Evolutionary conservation across 768 basidiomycete genomes (phyloP).

Genomic region (Boletellus ananiceps): DNA sequence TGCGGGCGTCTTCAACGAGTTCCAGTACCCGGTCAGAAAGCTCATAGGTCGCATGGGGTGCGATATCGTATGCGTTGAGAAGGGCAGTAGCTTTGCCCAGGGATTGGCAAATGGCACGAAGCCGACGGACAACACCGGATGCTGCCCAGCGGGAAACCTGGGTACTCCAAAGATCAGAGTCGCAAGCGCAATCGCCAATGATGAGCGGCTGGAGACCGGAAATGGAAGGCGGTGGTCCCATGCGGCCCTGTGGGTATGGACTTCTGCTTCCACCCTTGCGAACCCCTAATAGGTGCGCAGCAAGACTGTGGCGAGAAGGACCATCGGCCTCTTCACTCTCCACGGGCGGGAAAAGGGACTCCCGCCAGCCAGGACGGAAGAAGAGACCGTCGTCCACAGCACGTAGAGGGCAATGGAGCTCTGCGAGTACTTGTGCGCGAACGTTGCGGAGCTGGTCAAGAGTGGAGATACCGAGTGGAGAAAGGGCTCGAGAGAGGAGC

Average conservation of each 20-base stretch:
- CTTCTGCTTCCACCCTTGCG: conserved; percentile 24
- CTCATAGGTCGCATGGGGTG: conserved; percentile 58
- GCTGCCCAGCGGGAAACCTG: conserved; percentile 62
- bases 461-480: conserved; percentile 46
- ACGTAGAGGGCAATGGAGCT: conserved; percentile 46
- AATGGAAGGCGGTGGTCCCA: conserved; percentile 8
- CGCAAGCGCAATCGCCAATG: conserved; percentile 67
- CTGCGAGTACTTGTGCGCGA: conserved; percentile 52
- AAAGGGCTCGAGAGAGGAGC: conserved; percentile 62
- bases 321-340: conserved; percentile 19
- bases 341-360: conserved; percentile 34
- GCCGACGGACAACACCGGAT: conserved; percentile 54
- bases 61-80: conserved; percentile 70
- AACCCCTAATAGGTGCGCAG: conserved; percentile 23
- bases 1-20: conserved; percentile 66
- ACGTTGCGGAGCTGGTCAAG: conserved; percentile 62
- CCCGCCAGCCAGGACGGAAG: conserved; percentile 58
- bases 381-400: conserved; percentile 68
- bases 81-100: conserved; percentile 56
- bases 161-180: conserved; percentile 59
- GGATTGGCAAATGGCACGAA: conserved; percentile 73
- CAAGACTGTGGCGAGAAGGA: conserved; percentile 11
- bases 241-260: conserved; percentile 23
- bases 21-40: conserved; percentile 67
- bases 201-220: conserved; percentile 58